Conservation (phyloP, 176 grass and related monocot species). For the Oryza glaberrima region DNA sequence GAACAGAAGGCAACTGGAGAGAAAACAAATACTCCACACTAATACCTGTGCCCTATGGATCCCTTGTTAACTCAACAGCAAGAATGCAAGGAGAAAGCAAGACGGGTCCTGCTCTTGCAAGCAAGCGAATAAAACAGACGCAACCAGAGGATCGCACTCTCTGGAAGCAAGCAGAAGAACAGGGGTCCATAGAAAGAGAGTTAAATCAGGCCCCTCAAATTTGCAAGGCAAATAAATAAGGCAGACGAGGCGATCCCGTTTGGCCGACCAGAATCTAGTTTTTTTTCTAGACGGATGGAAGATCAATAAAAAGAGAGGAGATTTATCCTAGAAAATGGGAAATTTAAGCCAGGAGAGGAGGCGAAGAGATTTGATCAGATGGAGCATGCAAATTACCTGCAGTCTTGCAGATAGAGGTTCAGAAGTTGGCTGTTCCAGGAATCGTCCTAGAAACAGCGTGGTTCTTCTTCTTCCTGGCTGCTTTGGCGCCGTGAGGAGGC, state of each 20-base stretch:
- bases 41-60: background rate
- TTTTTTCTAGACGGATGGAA: background rate
- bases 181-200: background rate
- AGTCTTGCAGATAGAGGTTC: background rate
- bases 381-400: constrained; percentile 3
- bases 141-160: constrained; percentile 30
- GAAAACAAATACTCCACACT: background rate
- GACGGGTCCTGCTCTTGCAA: constrained; percentile 23
- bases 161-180: background rate
- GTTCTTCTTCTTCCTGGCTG: constrained; percentile 17
- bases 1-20: background rate
- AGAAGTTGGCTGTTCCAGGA: background rate
- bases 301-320: background rate
- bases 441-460: background rate
- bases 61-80: background rate
- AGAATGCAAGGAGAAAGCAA: background rate
- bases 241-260: constrained; percentile 6
- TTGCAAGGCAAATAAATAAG: constrained; percentile 2
- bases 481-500: background rate
- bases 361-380: background rate
- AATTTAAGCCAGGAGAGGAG: background rate
- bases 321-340: background rate
- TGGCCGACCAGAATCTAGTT: background rate
- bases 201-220: background rate
- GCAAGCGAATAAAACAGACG: constrained; percentile 17